These are phyloP conservation scores for Candida mattraensis DNA, from an alignment of 805 yeast species.

Conservation along the genomic window DNA sequence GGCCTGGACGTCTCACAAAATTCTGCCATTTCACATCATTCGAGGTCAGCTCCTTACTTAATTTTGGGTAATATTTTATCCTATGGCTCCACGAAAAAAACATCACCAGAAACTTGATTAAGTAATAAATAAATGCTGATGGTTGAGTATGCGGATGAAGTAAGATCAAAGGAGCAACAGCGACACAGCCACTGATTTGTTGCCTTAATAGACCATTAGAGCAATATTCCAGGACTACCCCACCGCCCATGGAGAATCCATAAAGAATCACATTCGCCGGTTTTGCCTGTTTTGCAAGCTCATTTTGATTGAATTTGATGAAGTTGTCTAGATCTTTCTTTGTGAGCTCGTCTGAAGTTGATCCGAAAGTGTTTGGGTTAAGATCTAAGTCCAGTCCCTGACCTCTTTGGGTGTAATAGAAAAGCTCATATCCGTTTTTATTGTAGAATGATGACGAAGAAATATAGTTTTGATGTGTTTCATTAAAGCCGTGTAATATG, in stretches of 20 bases:
- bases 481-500: conserved; percentile 72
- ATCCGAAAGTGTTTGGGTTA: conserved; percentile 48
- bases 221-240: conserved; percentile 61
- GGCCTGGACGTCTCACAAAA: conserved; percentile 12
- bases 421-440: conserved; percentile 56
- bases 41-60: conserved; percentile 9
- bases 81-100: conserved; percentile 6
- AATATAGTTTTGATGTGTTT: conserved; percentile 49
- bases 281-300: conserved; percentile 24
- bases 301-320: conserved; percentile 43
- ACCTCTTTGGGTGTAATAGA: conserved; percentile 74
- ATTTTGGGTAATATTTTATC: conserved; percentile 11
- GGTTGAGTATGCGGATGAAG: conserved; percentile 62
- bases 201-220: conserved; percentile 50
- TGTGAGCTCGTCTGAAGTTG: conserved; percentile 55
- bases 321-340: conserved; percentile 61
- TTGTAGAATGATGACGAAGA: conserved; percentile 54
- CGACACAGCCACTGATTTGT: conserved; percentile 46
- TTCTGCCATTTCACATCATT: conserved; percentile 13
- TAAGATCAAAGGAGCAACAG: conserved; percentile 58
- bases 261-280: conserved; percentile 46
- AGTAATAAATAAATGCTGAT: conserved; percentile 33
- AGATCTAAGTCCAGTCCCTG: conserved; percentile 60
- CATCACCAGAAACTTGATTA: conserved; percentile 5
- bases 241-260: conserved; percentile 87